A percentile compares a stretch with the other conserved stretches of the same genome.
These are phyloP conservation scores for Aspergillus diversus DNA, from an alignment of 495 filamentous ascomycete species.

Conservation along the genomic window DNA sequence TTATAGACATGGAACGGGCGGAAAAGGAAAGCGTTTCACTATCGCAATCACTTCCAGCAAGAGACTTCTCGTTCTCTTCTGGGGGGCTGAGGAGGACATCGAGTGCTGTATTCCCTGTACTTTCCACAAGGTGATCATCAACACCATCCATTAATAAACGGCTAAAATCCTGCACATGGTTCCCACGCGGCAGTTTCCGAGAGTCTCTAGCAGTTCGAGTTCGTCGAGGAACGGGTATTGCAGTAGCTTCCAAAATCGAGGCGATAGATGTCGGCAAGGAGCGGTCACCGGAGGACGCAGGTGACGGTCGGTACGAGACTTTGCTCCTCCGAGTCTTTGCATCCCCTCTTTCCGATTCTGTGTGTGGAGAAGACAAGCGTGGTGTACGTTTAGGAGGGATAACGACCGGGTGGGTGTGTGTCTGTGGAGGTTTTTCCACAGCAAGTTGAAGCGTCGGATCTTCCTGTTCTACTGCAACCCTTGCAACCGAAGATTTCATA, in stretches of 20 bases:
- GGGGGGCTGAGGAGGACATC: slow-evolving; percentile 53
- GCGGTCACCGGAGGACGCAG: slow-evolving; percentile 36
- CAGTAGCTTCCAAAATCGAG: slow-evolving; percentile 49
- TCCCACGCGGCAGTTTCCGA: slow-evolving; percentile 43
- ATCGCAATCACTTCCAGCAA: slow-evolving; percentile 43
- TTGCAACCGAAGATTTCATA: slow-evolving; percentile 10
- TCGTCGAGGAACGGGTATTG: slow-evolving; percentile 47
- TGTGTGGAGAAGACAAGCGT: slow-evolving; percentile 28
- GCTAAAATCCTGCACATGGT: slow-evolving; percentile 52
- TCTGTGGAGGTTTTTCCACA: slow-evolving; percentile 10
- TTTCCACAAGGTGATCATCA: slow-evolving; percentile 38
- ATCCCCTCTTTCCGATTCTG: slow-evolving; percentile 17
- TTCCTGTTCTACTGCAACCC: slow-evolving; percentile 12
- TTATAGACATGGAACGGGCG: slow-evolving; percentile 57
- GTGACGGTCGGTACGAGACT: slow-evolving; percentile 38
- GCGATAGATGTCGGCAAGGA: slow-evolving; percentile 41
- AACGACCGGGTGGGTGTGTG: slow-evolving; percentile 44
- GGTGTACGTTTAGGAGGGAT: slow-evolving; percentile 47
- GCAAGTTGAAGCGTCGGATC: slow-evolving; percentile 23
- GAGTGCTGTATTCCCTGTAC: slow-evolving; percentile 38
- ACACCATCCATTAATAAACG: slow-evolving; percentile 47
- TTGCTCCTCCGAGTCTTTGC: slow-evolving; percentile 24
- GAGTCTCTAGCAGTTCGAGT: slow-evolving; percentile 36
- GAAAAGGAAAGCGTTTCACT: slow-evolving; percentile 45
- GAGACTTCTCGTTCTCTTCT: slow-evolving; percentile 41